Conservation (phyloP, 495 filamentous ascomycete species). For the Parmelia sp. region DNA sequence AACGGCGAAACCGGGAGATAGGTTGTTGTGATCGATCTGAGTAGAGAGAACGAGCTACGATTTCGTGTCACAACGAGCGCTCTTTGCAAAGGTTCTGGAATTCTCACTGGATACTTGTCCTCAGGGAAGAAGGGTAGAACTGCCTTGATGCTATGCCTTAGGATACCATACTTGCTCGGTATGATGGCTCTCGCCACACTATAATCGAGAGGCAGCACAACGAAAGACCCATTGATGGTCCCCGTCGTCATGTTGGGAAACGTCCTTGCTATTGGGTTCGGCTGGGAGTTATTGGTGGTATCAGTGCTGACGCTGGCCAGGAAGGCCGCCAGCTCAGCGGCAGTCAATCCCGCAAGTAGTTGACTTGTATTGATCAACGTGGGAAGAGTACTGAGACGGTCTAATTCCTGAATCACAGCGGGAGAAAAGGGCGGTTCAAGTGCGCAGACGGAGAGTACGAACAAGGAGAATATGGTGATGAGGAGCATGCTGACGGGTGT, state of each 20-base stretch:
- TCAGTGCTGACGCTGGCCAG: slow-evolving; percentile 1
- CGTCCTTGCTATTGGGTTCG: slow-evolving; percentile 7
- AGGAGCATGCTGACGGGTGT: background rate
- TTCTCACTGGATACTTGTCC: slow-evolving; percentile 6
- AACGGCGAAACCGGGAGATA: background rate
- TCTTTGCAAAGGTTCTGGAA: background rate
- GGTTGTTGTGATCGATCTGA: slow-evolving; percentile 13
- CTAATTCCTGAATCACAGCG: background rate
- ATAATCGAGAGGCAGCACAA: slow-evolving; percentile 11
- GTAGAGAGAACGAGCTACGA: slow-evolving; percentile 9
- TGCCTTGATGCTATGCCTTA: slow-evolving; percentile 10
- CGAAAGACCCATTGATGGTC: slow-evolving; percentile 13
- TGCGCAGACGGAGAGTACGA: background rate
- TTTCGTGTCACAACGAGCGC: background rate
- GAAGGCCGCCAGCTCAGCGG: slow-evolving; percentile 1
- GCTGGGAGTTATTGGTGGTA: background rate
- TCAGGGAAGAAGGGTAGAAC: slow-evolving; percentile 6
- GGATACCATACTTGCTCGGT: slow-evolving; percentile 13
- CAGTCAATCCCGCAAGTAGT: background rate
- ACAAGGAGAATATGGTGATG: background rate
- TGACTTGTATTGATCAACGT: slow-evolving; percentile 8
- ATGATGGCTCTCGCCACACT: slow-evolving; percentile 5
- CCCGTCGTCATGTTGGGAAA: slow-evolving; percentile 15
- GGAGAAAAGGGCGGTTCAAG: slow-evolving; percentile 6
- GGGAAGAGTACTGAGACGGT: background rate